These are phyloP conservation scores for Amaranthus palmeri DNA, from an alignment of 148 eudicot species.

Conservation along the genomic window DNA sequence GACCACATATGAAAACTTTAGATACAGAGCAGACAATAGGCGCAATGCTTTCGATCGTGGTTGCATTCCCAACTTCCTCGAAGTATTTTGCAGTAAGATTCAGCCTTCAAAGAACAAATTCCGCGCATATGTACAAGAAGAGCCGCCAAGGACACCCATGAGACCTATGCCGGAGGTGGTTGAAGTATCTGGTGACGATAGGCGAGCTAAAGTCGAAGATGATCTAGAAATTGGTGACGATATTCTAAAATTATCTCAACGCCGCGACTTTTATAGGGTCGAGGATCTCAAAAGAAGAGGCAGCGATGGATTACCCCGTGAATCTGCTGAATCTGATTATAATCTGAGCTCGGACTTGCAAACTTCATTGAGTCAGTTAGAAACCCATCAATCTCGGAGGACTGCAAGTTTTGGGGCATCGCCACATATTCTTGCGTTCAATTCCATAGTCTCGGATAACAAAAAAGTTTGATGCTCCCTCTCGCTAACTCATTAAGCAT, in stretches of 20 bases:
- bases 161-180: slow-evolving; percentile 28
- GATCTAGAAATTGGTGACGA: slow-evolving; percentile 61
- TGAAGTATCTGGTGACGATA: slow-evolving; percentile 29
- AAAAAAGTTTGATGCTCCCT: slow-evolving; percentile 14
- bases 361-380: slow-evolving; percentile 15
- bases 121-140: slow-evolving; percentile 43
- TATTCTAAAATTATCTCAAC: slow-evolving; percentile 59
- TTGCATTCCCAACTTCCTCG: slow-evolving; percentile 50
- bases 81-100: slow-evolving; percentile 50
- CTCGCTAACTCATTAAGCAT: neutral
- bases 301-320: slow-evolving; percentile 34
- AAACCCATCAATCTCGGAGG: slow-evolving; percentile 24
- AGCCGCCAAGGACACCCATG: slow-evolving; percentile 30
- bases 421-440: slow-evolving; percentile 27
- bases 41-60: slow-evolving; percentile 53
- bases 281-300: slow-evolving; percentile 41
- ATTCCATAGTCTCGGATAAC: slow-evolving; percentile 20
- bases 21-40: slow-evolving; percentile 55
- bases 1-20: slow-evolving; percentile 75
- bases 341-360: slow-evolving; percentile 33
- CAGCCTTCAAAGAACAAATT: slow-evolving; percentile 58
- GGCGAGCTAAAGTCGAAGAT: slow-evolving; percentile 67
- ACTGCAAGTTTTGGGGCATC: slow-evolving; percentile 30
- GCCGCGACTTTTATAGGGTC: slow-evolving; percentile 39
- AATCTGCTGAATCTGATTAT: slow-evolving; percentile 32